Evolutionary conservation across 2,329 filamentous ascomycete species (phyloP).

Genomic region (Penicillium sp.): DNA sequence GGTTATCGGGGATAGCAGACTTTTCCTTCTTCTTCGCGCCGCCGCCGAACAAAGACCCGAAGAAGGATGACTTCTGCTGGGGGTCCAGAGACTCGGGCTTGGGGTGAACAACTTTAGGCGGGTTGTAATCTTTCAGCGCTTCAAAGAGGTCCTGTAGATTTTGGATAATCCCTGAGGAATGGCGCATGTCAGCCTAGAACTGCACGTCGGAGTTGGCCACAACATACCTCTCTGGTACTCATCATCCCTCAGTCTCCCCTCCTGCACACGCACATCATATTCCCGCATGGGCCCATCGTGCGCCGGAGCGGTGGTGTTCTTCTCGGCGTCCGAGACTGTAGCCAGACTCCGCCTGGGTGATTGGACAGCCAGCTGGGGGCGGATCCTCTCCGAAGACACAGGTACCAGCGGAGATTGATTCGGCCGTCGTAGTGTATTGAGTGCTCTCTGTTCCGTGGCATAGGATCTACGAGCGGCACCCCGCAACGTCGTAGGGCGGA

Average conservation of each 20-base stretch:
- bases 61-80: slow-evolving; percentile 45
- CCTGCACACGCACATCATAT: slow-evolving; percentile 72
- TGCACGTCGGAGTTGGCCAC: background rate
- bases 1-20: slow-evolving; percentile 53
- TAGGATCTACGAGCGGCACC: slow-evolving; percentile 14
- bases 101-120: slow-evolving; percentile 67
- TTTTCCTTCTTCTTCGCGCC: slow-evolving; percentile 25
- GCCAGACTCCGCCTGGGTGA: slow-evolving; percentile 15
- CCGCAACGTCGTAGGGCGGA: slow-evolving; percentile 14
- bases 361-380: slow-evolving; percentile 17
- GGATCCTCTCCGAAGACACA: background rate
- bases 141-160: slow-evolving; percentile 82
- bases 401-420: background rate
- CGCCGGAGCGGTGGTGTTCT: slow-evolving; percentile 6
- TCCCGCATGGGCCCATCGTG: slow-evolving; percentile 66
- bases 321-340: slow-evolving; percentile 12
- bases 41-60: slow-evolving; percentile 40
- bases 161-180: slow-evolving; percentile 65
- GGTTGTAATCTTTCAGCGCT: slow-evolving; percentile 63
- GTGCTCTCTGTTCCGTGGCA: slow-evolving; percentile 14
- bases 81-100: slow-evolving; percentile 60
- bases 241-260: slow-evolving; percentile 70
- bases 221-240: slow-evolving; percentile 71
- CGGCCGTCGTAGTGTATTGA: background rate
- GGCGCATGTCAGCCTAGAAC: background rate